Conservation (phyloP, 2,329 filamentous ascomycete species). For the Hirsutella rhossiliensis region DNA sequence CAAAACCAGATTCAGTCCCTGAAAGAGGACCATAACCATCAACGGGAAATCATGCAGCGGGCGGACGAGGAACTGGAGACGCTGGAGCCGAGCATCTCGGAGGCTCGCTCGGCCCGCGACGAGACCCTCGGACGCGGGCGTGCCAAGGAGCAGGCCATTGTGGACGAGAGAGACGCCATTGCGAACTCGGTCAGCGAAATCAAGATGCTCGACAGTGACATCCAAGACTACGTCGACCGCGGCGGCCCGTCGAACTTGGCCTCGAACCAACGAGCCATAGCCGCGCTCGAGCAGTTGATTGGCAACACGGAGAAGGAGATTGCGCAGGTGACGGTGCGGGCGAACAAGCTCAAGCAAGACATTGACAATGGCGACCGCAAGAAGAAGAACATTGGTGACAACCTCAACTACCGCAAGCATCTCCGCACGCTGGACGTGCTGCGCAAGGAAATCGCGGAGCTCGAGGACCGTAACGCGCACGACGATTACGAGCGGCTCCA, state of each 20-base stretch:
- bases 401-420: conserved; percentile 73
- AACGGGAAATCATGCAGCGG: conserved; percentile 56
- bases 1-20: conserved; percentile 61
- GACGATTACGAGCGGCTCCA: conserved; percentile 69
- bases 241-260: conserved; percentile 63
- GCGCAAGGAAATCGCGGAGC: conserved; percentile 54
- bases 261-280: conserved; percentile 57
- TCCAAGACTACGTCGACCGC: conserved; percentile 65
- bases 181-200: conserved; percentile 68
- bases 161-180: conserved; percentile 58
- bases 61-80: conserved; percentile 61
- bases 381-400: conserved; percentile 80
- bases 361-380: conserved; percentile 69
- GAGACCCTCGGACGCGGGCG: conserved; percentile 63
- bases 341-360: conserved; percentile 68
- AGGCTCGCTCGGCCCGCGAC: conserved; percentile 64
- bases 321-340: conserved; percentile 50
- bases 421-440: conserved; percentile 56
- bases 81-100: conserved; percentile 64
- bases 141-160: conserved; percentile 58
- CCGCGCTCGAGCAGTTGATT: conserved; percentile 54
- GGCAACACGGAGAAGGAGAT: conserved; percentile 55
- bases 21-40: conserved; percentile 53
- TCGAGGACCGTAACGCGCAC: conserved; percentile 69
- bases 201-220: conserved; percentile 61